Base-by-base conservation (phyloP, 2,329 filamentous ascomycete genomes). In the Colletotrichum somersetense region DNA sequence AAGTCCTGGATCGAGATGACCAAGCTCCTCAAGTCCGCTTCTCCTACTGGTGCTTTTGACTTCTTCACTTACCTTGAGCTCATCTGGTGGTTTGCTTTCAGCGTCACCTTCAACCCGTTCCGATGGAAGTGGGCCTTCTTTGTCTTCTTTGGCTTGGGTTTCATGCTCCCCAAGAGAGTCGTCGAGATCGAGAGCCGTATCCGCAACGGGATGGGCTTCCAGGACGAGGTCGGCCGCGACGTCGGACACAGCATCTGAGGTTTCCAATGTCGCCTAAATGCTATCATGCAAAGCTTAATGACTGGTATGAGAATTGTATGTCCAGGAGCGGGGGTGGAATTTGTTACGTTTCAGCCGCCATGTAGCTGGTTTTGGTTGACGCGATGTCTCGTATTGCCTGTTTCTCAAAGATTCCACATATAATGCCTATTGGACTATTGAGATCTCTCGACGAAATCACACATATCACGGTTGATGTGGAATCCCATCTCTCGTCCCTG, bases 61-160 rank as follows among this genome's bases (percentile, higher is more conserved):
- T 97, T 97, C 83, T 96, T 97, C 79, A 97, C 94, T 0, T 97
- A 97, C 77, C 87, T 92, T 0, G 94, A 97, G 81, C 83, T 97
- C 62, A 78, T 96, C 5, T 97, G 93, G 85, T 97, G 94, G 94
- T 96, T 96, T 75, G 79, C 90, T 7, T 97, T 96, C 77, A 92
- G 92, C 68, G 90, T 96, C 53, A 83, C 87, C 5, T 87, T 96
- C 76, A 97, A 97, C 78, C 94, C 94, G 0, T 97, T 97, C 81
- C 85, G 94, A 11, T 97, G 94, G 93, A 97, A 97, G 84, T 97
- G 94, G 94, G 93, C 91, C 0, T 79, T 91, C 0, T 97, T 97
- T 78, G 93, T 97, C 20, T 91, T 97, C 76, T 92, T 92, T 72
- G 94, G 94, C 0, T 79, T 96, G 40, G 93, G 92, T 0, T 85